Percentiles rank a stretch among this genome's conserved stretches.
Evolutionary conservation across 164 flowering plant species (phyloP).

Genomic region (Aristolochia fimbriata): DNA sequence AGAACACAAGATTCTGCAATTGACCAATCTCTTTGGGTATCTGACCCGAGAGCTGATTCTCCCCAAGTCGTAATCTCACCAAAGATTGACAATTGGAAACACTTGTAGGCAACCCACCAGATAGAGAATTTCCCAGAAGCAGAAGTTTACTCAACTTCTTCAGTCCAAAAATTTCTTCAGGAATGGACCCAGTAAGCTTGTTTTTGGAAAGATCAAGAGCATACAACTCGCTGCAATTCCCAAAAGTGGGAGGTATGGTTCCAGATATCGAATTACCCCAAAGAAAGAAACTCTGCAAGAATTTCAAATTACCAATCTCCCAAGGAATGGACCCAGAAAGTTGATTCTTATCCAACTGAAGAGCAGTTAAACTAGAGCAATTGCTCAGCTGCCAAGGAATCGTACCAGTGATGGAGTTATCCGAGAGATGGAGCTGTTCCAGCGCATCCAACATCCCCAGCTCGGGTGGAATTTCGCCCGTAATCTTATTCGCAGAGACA

Average conservation of each 20-base stretch:
- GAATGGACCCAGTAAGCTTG: constrained; percentile 75
- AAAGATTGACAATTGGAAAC: constrained; percentile 68
- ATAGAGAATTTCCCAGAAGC: constrained; percentile 66
- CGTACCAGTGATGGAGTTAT: constrained; percentile 56
- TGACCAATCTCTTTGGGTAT: constrained; percentile 81
- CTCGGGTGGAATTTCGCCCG: constrained; percentile 75
- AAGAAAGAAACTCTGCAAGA: constrained; percentile 71
- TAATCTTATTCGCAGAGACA: constrained; percentile 61
- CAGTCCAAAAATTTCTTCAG: constrained; percentile 75
- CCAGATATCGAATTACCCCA: constrained; percentile 92
- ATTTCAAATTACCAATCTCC: constrained; percentile 66
- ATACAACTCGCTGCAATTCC: constrained; percentile 70
- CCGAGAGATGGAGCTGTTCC: constrained; percentile 86
- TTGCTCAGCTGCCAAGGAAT: constrained; percentile 76
- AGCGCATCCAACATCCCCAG: constrained; percentile 58
- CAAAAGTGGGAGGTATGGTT: constrained; percentile 68
- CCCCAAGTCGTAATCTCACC: constrained; percentile 85
- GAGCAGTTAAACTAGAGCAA: constrained; percentile 66
- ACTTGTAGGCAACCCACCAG: constrained; percentile 53
- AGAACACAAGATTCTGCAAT: constrained; percentile 84
- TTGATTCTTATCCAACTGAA: constrained; percentile 87
- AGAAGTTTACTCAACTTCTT: constrained; percentile 87
- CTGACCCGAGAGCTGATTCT: constrained; percentile 80
- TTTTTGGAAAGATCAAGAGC: constrained; percentile 86
- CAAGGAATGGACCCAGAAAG: constrained; percentile 72